A percentile compares a stretch with the other conserved stretches of the same genome.
phyloP scores from a whole-genome alignment of 331 rosid species.

The Erythrophleum ivorense region DNA sequence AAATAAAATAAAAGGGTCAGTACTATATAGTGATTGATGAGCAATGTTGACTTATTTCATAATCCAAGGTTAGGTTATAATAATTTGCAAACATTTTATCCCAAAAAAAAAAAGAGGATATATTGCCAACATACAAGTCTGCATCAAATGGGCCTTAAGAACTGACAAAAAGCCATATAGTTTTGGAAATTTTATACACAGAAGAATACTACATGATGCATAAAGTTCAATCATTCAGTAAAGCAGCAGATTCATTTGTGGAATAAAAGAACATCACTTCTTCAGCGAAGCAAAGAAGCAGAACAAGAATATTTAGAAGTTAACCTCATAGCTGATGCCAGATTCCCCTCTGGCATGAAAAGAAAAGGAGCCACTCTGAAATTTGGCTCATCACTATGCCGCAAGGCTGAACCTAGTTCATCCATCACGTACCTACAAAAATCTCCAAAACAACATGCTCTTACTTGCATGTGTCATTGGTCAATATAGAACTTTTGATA shows the following conservation, averaged over 20 bases:
- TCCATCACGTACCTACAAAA: slow-evolving; percentile 86
- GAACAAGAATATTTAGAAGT: slow-evolving; percentile 39
- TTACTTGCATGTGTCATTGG: slow-evolving; percentile 20
- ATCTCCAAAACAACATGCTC: slow-evolving; percentile 41
- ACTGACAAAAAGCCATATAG: slow-evolving; percentile 3
- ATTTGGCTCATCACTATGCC: slow-evolving; percentile 90
- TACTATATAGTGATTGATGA: not conserved
- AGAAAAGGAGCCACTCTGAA: slow-evolving; percentile 91
- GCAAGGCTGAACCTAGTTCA: slow-evolving; percentile 92
- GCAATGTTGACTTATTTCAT: slow-evolving; percentile 3
- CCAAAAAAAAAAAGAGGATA: not conserved
- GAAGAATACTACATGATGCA: slow-evolving; percentile 17
- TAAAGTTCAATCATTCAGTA: slow-evolving; percentile 26
- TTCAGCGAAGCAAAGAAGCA: slow-evolving; percentile 30
- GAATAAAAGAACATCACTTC: slow-evolving; percentile 21
- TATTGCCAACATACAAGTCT: not conserved
- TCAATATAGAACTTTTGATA: slow-evolving; percentile 18
- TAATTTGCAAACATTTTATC: not conserved
- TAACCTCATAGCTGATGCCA: slow-evolving; percentile 89
- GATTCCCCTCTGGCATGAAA: slow-evolving; percentile 87
- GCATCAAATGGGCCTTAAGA: slow-evolving; percentile 6
- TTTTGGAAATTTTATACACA: not conserved
- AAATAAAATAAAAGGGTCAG: slow-evolving; percentile 31
- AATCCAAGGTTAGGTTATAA: slow-evolving; percentile 17
- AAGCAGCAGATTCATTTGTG: slow-evolving; percentile 21